These are phyloP conservation scores for Pyrenophora graminea DNA, from an alignment of 2,329 filamentous ascomycete species.

Conservation along the genomic window DNA sequence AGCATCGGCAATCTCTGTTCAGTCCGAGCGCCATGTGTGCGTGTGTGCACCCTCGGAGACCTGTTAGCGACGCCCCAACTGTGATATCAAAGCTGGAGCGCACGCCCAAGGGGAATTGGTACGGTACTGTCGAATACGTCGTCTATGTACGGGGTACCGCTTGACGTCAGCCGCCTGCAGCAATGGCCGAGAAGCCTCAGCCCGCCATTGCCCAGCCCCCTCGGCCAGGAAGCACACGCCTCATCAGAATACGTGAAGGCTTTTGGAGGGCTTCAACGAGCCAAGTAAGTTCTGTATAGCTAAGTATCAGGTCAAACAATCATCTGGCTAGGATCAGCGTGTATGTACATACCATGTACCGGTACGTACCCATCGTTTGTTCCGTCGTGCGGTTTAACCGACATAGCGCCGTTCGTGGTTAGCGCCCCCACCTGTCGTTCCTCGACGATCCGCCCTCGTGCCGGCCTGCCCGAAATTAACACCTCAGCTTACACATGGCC, in stretches of 20 bases:
- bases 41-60: not conserved
- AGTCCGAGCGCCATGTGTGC: not conserved
- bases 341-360: not conserved
- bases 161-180: too few species aligned
- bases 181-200: too few species aligned
- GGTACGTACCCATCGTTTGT: constrained; percentile 1
- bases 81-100: not conserved
- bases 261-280: too few species aligned
- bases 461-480: constrained; percentile 32
- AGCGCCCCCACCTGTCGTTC: constrained; percentile 16
- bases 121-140: too few species aligned
- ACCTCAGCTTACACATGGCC: constrained; percentile 37
- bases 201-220: too few species aligned
- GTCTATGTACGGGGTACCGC: too few species aligned
- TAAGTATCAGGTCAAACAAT: too few species aligned
- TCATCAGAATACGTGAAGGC: too few species aligned
- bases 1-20: constrained; percentile 9
- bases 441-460: constrained; percentile 35
- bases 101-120: too few species aligned
- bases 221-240: too few species aligned
- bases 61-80: not conserved
- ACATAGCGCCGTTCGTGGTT: constrained; percentile 9
- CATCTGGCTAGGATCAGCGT: too few species aligned
- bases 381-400: not conserved
- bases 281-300: too few species aligned